These are phyloP conservation scores for Fusarium marasasianum DNA, from an alignment of 2,329 filamentous ascomycete genomes.

Conservation along the genomic window DNA sequence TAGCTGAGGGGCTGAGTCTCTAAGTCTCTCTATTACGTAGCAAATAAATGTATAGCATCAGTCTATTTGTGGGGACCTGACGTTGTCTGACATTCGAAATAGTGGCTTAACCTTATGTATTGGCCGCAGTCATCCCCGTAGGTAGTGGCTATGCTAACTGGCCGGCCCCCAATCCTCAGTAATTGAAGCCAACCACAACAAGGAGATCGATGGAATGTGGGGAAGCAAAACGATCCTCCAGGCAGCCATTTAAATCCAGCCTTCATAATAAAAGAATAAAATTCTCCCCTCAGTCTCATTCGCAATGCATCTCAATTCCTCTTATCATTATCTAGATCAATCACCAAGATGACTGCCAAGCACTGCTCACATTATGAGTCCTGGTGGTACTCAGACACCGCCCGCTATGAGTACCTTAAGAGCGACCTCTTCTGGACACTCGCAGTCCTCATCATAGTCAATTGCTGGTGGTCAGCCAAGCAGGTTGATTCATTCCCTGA, in stretches of 20 bases:
- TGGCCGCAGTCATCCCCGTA: no score
- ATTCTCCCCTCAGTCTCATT: no score
- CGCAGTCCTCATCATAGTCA: constrained; percentile 5
- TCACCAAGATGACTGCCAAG: not conserved
- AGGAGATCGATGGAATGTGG: not conserved
- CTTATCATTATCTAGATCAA: not conserved
- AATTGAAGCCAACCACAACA: not conserved
- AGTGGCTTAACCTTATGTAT: no score
- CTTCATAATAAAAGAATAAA: not conserved
- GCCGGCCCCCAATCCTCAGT: not conserved
- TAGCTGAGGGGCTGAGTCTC: not conserved
- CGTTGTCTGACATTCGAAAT: no score
- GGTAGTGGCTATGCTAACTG: not conserved
- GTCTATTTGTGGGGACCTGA: no score
- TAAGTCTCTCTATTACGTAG: not conserved
- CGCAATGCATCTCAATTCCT: not conserved
- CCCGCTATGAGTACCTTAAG: constrained; percentile 19
- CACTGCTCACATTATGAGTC: not conserved
- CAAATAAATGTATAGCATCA: not conserved
- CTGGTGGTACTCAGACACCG: constrained; percentile 19
- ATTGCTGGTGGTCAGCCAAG: constrained; percentile 15
- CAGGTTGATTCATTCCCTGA: not conserved
- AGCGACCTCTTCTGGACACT: constrained; percentile 28
- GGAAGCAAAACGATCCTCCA: not conserved
- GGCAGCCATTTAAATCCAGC: constrained; percentile 8